These are phyloP conservation scores for Aeschynomene evenia DNA, from an alignment of 306 rosid genomes.

Conservation along the genomic window DNA sequence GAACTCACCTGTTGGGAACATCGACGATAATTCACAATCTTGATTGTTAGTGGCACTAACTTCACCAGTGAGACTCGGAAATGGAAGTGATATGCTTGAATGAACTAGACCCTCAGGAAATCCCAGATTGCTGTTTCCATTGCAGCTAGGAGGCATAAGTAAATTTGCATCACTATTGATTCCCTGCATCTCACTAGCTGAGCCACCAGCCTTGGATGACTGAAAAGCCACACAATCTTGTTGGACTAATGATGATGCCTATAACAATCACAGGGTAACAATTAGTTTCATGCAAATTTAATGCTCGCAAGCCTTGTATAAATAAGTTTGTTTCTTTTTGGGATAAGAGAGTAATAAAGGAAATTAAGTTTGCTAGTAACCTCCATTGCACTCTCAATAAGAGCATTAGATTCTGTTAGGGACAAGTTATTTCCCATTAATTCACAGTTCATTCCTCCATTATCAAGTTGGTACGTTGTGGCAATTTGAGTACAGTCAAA, in stretches of 20 bases:
- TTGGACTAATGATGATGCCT: slow-evolving; percentile 66
- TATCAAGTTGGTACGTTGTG: slow-evolving; percentile 47
- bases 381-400: slow-evolving; percentile 61
- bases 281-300: slow-evolving; percentile 22
- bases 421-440: slow-evolving; percentile 57
- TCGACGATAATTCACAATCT: slow-evolving; percentile 63
- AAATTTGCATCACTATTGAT: slow-evolving; percentile 46
- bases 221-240: slow-evolving; percentile 57
- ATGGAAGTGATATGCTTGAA: slow-evolving; percentile 52
- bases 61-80: slow-evolving; percentile 62
- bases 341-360: not conserved
- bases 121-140: slow-evolving; percentile 52
- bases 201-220: slow-evolving; percentile 37
- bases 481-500: slow-evolving; percentile 52
- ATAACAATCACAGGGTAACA: slow-evolving; percentile 17
- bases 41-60: slow-evolving; percentile 55
- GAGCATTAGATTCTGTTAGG: slow-evolving; percentile 57
- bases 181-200: slow-evolving; percentile 46
- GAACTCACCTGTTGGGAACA: slow-evolving; percentile 52
- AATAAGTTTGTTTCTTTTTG: not conserved
- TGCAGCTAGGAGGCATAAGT: slow-evolving; percentile 49
- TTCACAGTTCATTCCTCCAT: slow-evolving; percentile 56
- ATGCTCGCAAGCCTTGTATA: not conserved
- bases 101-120: slow-evolving; percentile 62
- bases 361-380: slow-evolving; percentile 32